phyloP scores from a whole-genome alignment of 1,139 yeast genomes.

The Scheffersomyces cryptocercus region DNA sequence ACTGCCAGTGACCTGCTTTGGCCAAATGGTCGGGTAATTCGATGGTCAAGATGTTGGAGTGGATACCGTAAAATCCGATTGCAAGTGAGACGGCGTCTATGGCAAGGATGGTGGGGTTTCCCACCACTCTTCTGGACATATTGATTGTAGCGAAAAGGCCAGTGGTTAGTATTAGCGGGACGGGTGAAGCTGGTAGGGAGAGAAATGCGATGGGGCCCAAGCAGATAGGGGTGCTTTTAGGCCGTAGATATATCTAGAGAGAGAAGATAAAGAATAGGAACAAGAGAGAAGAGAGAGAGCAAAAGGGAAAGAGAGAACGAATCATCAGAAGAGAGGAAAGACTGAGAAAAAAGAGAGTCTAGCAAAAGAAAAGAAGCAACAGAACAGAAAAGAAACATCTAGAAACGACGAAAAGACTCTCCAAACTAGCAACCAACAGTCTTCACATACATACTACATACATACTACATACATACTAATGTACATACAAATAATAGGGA shows the following conservation, averaged over 20 bases:
- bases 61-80: constrained; percentile 34
- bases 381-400: too few relatives aligned
- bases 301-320: neutral
- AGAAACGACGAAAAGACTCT: too few relatives aligned
- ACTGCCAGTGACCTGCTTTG: constrained; percentile 66
- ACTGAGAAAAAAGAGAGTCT: too few relatives aligned
- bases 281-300: neutral
- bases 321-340: too few relatives aligned
- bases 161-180: too few relatives aligned
- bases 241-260: neutral
- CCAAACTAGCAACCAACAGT: too few relatives aligned
- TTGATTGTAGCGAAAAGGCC: neutral
- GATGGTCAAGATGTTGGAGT: constrained; percentile 14
- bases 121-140: constrained; percentile 27
- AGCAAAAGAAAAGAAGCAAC: too few relatives aligned
- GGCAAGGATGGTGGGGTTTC: constrained; percentile 28
- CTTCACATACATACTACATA: too few relatives aligned
- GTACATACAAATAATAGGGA: too few relatives aligned
- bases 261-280: neutral
- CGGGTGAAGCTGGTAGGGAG: neutral
- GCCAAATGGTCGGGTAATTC: constrained; percentile 49
- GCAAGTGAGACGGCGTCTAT: constrained; percentile 28
- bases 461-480: too few relatives aligned
- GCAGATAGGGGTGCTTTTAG: too few relatives aligned
- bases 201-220: neutral